Evolutionary conservation across 225 moss, liverwort and hornwort species (phyloP), one percentile per base, ranked within the genome.

Genomic region (Pseudisothecium myosuroides): DNA sequence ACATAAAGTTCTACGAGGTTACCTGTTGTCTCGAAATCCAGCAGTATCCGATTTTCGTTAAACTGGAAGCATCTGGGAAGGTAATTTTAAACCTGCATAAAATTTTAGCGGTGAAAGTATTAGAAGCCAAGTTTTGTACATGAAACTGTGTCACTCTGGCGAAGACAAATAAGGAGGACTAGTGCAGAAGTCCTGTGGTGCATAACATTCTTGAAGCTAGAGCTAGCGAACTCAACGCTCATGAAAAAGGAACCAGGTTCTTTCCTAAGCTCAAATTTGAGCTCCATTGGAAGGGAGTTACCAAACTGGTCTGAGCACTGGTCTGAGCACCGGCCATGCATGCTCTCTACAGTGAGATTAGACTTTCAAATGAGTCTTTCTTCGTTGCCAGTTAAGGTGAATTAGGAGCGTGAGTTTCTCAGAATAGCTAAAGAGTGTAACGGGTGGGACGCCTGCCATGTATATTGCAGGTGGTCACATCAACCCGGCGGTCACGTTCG

Each of bases 401-500:
- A 12, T 47, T 37, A 83, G 65, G 65, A 63, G 43, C 49, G 17
- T 11, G 26, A 47, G 47, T 15, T 85, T 60, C 47, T 58, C 8
- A 74, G 27, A 85, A 24, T 59, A 26, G 45, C 18, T 50, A 2
- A 63, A n/a, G 50, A 28, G 63, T 28, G 37, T 10, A 17, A 36
- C n/a, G 45, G 59, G 73, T 55, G 50, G 28, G 43, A 71, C 47
- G 59, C 39, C 32, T 61, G 69, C 32, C 29, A 64, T 47, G 3
- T 27, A 3, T 49, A 4, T 37, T 66, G 60, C 91, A 94, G 93
- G 93, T 17, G 93, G 93, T 23, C 93, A 94, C 82, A 92, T 94
- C 14, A 94, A 94, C 68, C 92, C 93, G 17, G 93, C 93, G 39
- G 88, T 94, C 63, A 91, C 93, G 68, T 92, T 94, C 73, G 93